Base-by-base conservation (phyloP, 192 early-diverging fungal species). In the Umbelopsis sp. region DNA sequence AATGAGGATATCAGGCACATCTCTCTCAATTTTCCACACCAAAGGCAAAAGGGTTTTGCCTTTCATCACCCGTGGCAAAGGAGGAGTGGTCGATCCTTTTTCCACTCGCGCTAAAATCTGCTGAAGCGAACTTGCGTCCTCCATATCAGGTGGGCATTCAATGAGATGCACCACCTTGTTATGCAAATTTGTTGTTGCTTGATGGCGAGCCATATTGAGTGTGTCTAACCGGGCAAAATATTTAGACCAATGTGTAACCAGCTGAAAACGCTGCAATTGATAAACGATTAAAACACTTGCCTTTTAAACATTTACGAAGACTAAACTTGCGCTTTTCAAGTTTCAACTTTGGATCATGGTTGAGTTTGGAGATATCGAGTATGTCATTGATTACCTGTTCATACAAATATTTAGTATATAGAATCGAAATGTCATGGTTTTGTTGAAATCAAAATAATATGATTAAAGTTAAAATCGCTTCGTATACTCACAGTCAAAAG, bases 301-400 rank as follows among this genome's bases (percentile, higher is more conserved):
- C 84, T 83, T 85, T 85, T 46, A 85, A 44, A 65, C 84, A 85
- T 73, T 85, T 85, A 49, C 78, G 75, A 30, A 85, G 61, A 68
- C 78, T 83, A 49, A 85, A 75, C 11, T 79, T 74, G 16, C 84
- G 75, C 46, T 74, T 76, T 44, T 85, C 84, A 18, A 85, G 70
- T 71, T 81, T 69, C 44, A 85, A 83, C 25, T 85, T 81, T 7
- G 82, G 82, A 69, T 85, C 82, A 45, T 85, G 84, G 64, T 85
- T 82, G 35, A 85, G 79, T 50, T 82, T 79, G 30, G 84, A 83
- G 50, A 85, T 85, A 49, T 85, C 84, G 51, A 85, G 65, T 64
- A 85, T 83, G 47, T 85, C 84, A 47, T 85, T 85, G 51, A 85
- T 83, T 33, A 85, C 82, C 84, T 85, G 75, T 22, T 66, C 22